Conservation (phyloP, 768 basidiomycete genomes). For the Lenzites betulinus region DNA sequence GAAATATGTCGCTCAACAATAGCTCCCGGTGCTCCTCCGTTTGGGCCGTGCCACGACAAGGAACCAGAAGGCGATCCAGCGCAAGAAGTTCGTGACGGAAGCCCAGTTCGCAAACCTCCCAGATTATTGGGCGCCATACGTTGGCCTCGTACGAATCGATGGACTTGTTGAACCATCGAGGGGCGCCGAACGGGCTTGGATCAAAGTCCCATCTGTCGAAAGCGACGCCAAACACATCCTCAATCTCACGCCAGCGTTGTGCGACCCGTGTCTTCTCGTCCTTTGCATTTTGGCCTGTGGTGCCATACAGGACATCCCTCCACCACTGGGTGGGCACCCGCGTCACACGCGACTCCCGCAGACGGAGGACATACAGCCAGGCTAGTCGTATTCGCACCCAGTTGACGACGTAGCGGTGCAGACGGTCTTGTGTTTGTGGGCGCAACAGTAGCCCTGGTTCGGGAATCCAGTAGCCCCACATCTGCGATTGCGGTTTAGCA, state of each 20-base stretch:
- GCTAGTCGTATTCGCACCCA: not conserved
- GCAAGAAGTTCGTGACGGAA: not conserved
- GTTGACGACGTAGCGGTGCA: not conserved
- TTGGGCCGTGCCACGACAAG: not conserved
- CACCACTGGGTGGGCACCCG: not conserved
- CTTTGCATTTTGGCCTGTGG: not conserved
- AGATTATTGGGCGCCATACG: not conserved
- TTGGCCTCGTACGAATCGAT: not conserved
- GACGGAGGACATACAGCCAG: not conserved
- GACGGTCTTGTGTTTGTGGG: not conserved
- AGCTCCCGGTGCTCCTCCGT: not conserved
- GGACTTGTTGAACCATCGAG: not conserved
- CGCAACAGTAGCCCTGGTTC: not conserved
- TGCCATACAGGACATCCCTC: slow-evolving; percentile 1
- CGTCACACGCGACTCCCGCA: not conserved
- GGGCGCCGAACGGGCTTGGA: not conserved
- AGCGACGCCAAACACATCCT: not conserved
- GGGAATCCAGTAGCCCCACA: slow-evolving; percentile 5
- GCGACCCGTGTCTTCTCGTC: not conserved
- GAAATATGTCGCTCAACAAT: not conserved
- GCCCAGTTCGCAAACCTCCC: not conserved
- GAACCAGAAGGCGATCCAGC: not conserved
- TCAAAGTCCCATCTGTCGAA: not conserved
- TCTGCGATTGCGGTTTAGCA: not conserved
- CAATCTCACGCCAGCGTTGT: not conserved